Conservation (phyloP, 495 filamentous ascomycete species). For the Penicillium tannophilum region DNA sequence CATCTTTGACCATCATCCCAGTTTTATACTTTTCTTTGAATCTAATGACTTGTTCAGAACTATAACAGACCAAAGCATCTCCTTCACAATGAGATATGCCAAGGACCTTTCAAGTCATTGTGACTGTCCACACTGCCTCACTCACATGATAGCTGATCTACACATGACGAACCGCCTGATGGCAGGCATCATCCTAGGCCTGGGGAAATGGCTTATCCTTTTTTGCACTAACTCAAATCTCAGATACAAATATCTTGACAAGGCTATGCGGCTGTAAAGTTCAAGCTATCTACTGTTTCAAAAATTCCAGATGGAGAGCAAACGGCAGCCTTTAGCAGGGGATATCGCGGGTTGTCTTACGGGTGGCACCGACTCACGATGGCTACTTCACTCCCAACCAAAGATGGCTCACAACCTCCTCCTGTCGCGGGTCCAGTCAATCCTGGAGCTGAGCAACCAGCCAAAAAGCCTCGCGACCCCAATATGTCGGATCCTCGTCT, state of each 20-base stretch:
- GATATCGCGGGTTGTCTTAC: not conserved
- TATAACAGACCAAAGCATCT: not conserved
- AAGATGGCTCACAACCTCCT: slow-evolving; percentile 3
- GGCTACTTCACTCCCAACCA: slow-evolving; percentile 4
- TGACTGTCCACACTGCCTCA: slow-evolving; percentile 11
- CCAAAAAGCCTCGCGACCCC: slow-evolving; percentile 26
- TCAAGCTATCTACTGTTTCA: not conserved
- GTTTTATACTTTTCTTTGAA: not conserved
- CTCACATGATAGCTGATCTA: slow-evolving; percentile 18
- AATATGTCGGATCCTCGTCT: slow-evolving; percentile 48
- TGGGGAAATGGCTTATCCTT: not conserved
- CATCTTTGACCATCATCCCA: too few species aligned
- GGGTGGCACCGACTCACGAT: not conserved
- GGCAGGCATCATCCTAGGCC: slow-evolving; percentile 15
- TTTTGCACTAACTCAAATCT: not conserved
- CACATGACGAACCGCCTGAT: slow-evolving; percentile 34
- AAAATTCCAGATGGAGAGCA: slow-evolving; percentile 23
- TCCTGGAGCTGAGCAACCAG: slow-evolving; percentile 1
- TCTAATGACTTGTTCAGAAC: not conserved
- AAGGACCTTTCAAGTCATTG: slow-evolving; percentile 14
- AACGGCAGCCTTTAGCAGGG: slow-evolving; percentile 5
- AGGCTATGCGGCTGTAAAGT: not conserved
- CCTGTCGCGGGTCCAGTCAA: not conserved
- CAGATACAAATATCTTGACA: not conserved
- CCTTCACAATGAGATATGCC: not conserved